Conservation (phyloP, 140 eudicot genomes). For the Ambrosia hybrid region DNA sequence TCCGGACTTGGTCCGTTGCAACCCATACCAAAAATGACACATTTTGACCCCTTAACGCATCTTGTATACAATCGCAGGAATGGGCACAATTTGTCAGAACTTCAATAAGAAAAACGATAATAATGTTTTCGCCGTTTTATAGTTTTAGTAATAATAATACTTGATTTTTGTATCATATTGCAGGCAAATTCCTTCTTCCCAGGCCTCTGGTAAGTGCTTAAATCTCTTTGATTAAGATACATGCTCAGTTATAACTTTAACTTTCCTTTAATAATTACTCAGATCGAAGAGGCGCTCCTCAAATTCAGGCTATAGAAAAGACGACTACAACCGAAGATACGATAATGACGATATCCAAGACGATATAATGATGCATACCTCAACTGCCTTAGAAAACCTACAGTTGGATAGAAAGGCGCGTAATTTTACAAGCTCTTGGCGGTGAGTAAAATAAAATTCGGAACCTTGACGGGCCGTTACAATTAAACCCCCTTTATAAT, state of each 20-base stretch:
- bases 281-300: conserved; percentile 83
- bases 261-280: conserved; percentile 7
- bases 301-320: conserved; percentile 72
- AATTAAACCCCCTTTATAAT: background rate
- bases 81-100: background rate
- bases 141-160: conserved; percentile 7
- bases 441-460: conserved; percentile 45
- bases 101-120: background rate
- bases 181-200: conserved; percentile 74
- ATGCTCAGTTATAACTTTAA: conserved; percentile 8
- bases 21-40: too few species aligned
- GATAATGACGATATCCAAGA: conserved; percentile 67
- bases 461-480: background rate
- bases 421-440: conserved; percentile 74
- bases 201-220: conserved; percentile 66
- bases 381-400: conserved; percentile 82
- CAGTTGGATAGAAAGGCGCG: conserved; percentile 93
- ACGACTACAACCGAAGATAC: conserved; percentile 81
- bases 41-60: background rate
- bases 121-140: background rate
- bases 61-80: background rate
- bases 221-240: background rate
- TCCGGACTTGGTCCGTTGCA: background rate
- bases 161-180: conserved; percentile 21
- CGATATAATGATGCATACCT: conserved; percentile 62